Evolutionary conservation across 768 basidiomycete genomes (phyloP), one percentile per base, ranked within the genome.

Genomic region (Pisolithus marmoratus): DNA sequence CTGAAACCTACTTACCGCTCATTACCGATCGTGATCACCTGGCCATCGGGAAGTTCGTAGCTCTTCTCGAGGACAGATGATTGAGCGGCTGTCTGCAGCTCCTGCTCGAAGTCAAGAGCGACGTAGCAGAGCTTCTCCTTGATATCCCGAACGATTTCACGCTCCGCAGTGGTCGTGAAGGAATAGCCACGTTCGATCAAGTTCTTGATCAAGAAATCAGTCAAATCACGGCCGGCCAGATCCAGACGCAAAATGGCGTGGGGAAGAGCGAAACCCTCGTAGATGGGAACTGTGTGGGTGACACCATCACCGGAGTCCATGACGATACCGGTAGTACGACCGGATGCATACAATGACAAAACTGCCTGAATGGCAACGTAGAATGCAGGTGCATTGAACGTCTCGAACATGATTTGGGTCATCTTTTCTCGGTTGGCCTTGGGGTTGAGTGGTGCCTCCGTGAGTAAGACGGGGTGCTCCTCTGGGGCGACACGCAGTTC

Each of bases 301-400:
- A 95, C 93, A 80, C 93, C 94, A 70, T 96, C 94, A 65, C 93
- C 93, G 20, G 94, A 95, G 73, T 96, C 94, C 63, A 94, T 79
- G 24, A 96, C 94, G 72, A 96, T 86, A 79, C 87, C 87, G 38
- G 94, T 95, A 34, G 93, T 95, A 70, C 93, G 87, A 72, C 93
- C 93, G 23, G 93, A 94, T 36, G 93, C 93, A 72, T 94, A 94
- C 38, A 93, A 68, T 17, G 85, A 85, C 46, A 87, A 70, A 49
- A 87, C 85, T 53, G 84, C 84, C 69, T 86, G 85, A 63, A 87
- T 84, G 54, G 81, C 74, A 50, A 87, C 83, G 71, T 85, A 85
- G 72, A 87, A 86, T 3, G 85, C 85, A 4, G 84, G 84, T 3
- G 77, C 78, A 65, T 86, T 86, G 71, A 85, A 85, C 8, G 84